phyloP scores from a whole-genome alignment of 2,329 filamentous ascomycete genomes.

The Metarhizium guizhouense region DNA sequence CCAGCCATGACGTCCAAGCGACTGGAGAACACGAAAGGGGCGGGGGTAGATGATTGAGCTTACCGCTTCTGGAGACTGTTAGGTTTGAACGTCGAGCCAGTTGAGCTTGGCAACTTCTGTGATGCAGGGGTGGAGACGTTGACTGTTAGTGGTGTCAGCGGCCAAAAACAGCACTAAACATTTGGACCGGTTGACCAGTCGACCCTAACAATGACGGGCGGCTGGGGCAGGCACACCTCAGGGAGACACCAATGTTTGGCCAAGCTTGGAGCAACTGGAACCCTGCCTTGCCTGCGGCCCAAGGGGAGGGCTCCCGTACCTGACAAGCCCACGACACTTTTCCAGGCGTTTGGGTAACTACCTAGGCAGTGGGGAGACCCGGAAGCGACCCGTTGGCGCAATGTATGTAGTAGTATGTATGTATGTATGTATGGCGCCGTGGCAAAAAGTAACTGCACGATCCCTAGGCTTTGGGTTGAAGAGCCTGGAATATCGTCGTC shows the following conservation, averaged over 20 bases:
- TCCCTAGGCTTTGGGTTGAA: not conserved
- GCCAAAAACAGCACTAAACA: conserved; percentile 6
- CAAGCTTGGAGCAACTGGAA: not conserved
- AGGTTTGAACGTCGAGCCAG: not conserved
- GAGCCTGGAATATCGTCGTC: not conserved
- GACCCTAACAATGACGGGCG: no score
- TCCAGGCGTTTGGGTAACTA: not conserved
- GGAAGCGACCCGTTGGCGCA: conserved; percentile 3
- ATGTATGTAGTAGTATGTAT: not conserved
- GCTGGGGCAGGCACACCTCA: not conserved
- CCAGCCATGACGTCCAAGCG: not conserved
- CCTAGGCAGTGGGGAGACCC: conserved; percentile 1
- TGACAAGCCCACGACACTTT: conserved; percentile 3
- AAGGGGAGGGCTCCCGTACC: conserved; percentile 3
- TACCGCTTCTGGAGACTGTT: not conserved
- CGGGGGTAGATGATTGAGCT: not conserved
- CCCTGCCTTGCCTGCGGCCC: conserved; percentile 1
- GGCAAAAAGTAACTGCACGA: conserved; percentile 1
- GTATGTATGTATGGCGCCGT: conserved; percentile 1
- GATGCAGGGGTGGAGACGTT: not conserved
- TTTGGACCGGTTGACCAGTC: no score
- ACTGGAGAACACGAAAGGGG: not conserved
- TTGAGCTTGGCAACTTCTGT: not conserved
- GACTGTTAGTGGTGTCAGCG: conserved; percentile 5
- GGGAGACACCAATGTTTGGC: not conserved